Percentiles rank a stretch among this genome's conserved stretches.
Evolutionary conservation across 2,329 filamentous ascomycete species (phyloP).

Genomic region (Cryphonectria naterciae): DNA sequence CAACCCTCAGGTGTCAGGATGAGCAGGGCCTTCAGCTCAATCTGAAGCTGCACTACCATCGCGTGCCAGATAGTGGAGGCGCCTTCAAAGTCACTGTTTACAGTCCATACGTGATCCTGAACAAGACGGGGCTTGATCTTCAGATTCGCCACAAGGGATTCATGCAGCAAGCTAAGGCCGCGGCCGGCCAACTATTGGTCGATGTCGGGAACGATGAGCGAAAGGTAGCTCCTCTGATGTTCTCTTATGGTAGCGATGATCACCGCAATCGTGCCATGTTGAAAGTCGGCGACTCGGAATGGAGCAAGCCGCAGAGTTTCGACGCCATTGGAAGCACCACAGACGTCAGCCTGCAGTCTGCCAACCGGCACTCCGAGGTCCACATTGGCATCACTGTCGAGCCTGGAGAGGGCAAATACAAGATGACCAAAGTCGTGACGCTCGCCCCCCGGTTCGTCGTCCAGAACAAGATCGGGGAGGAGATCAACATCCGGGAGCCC

Average conservation of each 20-base stretch:
- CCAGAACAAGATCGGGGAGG: constrained; percentile 89
- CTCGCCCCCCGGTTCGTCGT: constrained; percentile 90
- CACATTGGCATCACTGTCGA: constrained; percentile 88
- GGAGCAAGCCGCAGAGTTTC: constrained; percentile 98
- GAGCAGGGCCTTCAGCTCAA: constrained; percentile 77
- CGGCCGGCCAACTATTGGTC: constrained; percentile 71
- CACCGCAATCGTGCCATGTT: constrained; percentile 87
- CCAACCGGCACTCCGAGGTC: constrained; percentile 75
- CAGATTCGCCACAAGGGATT: constrained; percentile 88
- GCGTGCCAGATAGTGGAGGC: constrained; percentile 87
- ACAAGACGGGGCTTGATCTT: constrained; percentile 90
- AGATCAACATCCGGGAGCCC: constrained; percentile 87
- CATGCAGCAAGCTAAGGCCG: constrained; percentile 78
- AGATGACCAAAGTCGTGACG: constrained; percentile 93
- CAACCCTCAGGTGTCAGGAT: constrained; percentile 80
- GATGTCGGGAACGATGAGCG: constrained; percentile 56
- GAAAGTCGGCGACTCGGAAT: constrained; percentile 85
- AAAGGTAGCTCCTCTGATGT: constrained; percentile 93
- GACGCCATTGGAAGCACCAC: constrained; percentile 94
- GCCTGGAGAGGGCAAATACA: constrained; percentile 95
- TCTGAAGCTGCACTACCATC: constrained; percentile 88
- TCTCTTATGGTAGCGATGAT: constrained; percentile 87
- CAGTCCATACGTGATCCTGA: constrained; percentile 92
- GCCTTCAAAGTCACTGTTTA: constrained; percentile 96
- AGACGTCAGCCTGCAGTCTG: constrained; percentile 81